Base-by-base conservation (phyloP, 1,284 basidiomycete species). In the Melampsora americana region DNA sequence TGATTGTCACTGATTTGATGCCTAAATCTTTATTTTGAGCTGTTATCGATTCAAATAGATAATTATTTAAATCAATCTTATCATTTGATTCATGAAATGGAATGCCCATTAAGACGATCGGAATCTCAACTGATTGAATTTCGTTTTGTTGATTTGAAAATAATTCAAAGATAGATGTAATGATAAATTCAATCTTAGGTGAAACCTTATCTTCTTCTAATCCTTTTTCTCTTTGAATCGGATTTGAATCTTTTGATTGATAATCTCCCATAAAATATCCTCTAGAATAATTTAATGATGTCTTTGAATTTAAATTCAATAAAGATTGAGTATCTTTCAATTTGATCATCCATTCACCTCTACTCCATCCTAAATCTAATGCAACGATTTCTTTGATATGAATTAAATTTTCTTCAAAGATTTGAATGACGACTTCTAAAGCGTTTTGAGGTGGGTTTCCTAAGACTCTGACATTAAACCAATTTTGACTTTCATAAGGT, bases 331-430 rank as follows among this genome's bases (percentile, higher is more conserved):
- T 42, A 11, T 56, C 53, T 56, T 56, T 18, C 1, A 62, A 20
- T 20, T n/a, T 28, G 11, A 62, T 16, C 61, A 62, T 62, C 61
- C 61, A 62, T 62, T 62, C 61, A 7, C 61, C 61, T 62, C 28
- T 5, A 39, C 20, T 62, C 61, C 61, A 62, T 4, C 61, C 61
- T 30, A 62, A 28, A 35, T 62, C 61, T 18, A 62, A 62, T 4
- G 61, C 61, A 3, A 62, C 28, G 28, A 62, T 39, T 20, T 62
- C 28, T 20, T 7, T 30, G 9, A 62, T 7, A 35, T 30, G 5
- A 35, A 62, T 62, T 20, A 20, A 18, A n/a, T 28, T 30, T 23
- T 30, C 26, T 20, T 30, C 6, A n/a, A 62, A 35, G 20, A 39
- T 28, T 16, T 62, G 5, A n/a, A 62, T 28, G 16, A 62, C 61